Conservation (phyloP, 305 asterid species). For the Solanum aculeatissimum region DNA sequence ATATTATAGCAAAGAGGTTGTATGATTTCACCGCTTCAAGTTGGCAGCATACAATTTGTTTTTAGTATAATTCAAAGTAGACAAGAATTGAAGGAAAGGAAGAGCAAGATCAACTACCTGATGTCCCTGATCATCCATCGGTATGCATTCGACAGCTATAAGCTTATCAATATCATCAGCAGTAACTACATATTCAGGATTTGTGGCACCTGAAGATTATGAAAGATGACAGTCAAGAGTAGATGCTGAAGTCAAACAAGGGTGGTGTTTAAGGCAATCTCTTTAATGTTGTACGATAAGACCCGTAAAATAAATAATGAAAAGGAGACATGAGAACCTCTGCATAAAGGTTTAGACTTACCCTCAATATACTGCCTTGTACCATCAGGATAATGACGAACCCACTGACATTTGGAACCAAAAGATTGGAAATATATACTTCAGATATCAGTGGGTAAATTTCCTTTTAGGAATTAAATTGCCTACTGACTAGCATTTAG, state of each 20-base stretch:
- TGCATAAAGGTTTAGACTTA: conserved; percentile 13
- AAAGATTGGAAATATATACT: not conserved
- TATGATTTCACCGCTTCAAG: not conserved
- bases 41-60: not conserved
- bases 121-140: conserved; percentile 94
- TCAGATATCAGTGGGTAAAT: not conserved
- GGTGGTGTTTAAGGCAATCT: not conserved
- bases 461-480: not conserved
- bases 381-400: conserved; percentile 98
- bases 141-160: conserved; percentile 98
- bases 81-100: not conserved
- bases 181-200: conserved; percentile 87
- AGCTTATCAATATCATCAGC: conserved; percentile 94
- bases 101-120: conserved; percentile 37
- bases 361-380: conserved; percentile 97
- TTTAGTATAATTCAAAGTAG: not conserved
- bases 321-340: not conserved
- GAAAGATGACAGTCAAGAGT: not conserved
- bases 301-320: not conserved
- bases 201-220: conserved; percentile 74
- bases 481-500: not conserved
- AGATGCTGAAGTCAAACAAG: not conserved
- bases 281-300: not conserved
- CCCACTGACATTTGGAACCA: conserved; percentile 54
- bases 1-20: not conserved